A percentile compares a stretch with the other conserved stretches of the same genome.
These are phyloP conservation scores for Dryadomyces quercus-mongolicae DNA, from an alignment of 2,329 filamentous ascomycete genomes.

Conservation along the genomic window DNA sequence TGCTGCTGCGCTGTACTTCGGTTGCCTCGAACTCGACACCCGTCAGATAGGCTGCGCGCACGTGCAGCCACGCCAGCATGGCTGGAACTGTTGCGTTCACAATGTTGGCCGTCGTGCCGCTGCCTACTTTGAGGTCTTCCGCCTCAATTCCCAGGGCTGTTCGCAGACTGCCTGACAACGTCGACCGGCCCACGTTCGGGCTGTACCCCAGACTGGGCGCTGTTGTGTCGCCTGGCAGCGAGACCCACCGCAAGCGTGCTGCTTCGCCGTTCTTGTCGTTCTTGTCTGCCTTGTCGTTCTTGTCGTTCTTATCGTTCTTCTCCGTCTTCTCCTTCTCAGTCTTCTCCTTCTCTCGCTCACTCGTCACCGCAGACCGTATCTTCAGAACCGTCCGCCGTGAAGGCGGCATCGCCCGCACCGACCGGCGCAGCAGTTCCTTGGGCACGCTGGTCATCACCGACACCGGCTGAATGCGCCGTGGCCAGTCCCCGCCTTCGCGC, in stretches of 20 bases:
- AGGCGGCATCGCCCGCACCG: conserved; percentile 8
- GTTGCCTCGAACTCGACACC: conserved; percentile 9
- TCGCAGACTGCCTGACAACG: conserved; percentile 5
- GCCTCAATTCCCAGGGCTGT: conserved; percentile 1
- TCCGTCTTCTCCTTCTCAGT: not conserved
- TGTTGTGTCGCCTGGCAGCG: conserved; percentile 6
- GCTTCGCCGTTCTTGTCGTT: not conserved
- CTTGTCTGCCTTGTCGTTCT: no score
- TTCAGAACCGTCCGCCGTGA: conserved; percentile 11
- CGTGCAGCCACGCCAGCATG: conserved; percentile 14
- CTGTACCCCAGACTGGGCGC: conserved; percentile 8
- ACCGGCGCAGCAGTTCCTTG: conserved; percentile 12
- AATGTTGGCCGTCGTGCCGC: conserved; percentile 9
- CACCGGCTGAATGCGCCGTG: conserved; percentile 11
- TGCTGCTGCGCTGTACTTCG: conserved; percentile 9
- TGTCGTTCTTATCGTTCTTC: not conserved
- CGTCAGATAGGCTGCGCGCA: conserved; percentile 10
- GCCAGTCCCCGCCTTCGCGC: conserved; percentile 6
- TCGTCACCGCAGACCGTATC: not conserved
- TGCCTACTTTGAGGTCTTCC: not conserved
- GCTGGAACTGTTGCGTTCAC: conserved; percentile 11
- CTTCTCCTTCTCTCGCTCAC: not conserved
- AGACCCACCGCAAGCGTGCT: conserved; percentile 7
- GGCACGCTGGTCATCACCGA: conserved; percentile 12
- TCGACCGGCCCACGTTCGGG: conserved; percentile 6